These are phyloP conservation scores for Ceraceosorus guamensis DNA, from an alignment of 1,284 basidiomycete species.

Conservation along the genomic window DNA sequence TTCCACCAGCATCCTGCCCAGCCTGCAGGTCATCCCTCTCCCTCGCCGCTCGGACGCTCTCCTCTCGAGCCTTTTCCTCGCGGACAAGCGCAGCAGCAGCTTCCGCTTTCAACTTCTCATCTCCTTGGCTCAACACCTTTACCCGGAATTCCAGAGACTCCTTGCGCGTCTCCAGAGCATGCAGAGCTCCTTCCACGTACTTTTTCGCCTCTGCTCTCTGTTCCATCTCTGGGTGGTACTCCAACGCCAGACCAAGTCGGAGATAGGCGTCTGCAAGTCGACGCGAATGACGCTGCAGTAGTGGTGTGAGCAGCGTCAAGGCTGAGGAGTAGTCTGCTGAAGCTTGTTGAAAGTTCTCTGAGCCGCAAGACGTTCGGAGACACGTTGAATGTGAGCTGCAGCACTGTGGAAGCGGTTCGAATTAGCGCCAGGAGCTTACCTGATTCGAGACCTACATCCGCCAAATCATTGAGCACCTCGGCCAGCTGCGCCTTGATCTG, in stretches of 20 bases:
- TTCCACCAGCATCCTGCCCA: slow-evolving; percentile 2
- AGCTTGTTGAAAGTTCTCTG: slow-evolving; percentile 45
- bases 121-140: background rate
- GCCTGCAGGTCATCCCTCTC: background rate
- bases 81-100: slow-evolving; percentile 8
- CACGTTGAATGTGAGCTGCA: too few species aligned
- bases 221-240: slow-evolving; percentile 38
- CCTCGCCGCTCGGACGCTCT: background rate
- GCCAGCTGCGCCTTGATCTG: slow-evolving; percentile 34
- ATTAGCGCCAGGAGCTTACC: slow-evolving; percentile 11
- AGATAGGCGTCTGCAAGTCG: slow-evolving; percentile 43
- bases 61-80: slow-evolving; percentile 7
- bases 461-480: slow-evolving; percentile 45
- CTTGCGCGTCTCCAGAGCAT: slow-evolving; percentile 23
- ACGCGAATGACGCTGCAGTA: slow-evolving; percentile 36
- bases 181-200: slow-evolving; percentile 29
- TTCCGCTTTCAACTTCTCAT: background rate
- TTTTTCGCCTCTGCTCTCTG: slow-evolving; percentile 23
- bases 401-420: background rate
- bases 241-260: slow-evolving; percentile 42
- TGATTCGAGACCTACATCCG: slow-evolving; percentile 43
- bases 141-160: slow-evolving; percentile 22
- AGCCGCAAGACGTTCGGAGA: too few species aligned
- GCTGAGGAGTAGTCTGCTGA: slow-evolving; percentile 36
- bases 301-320: slow-evolving; percentile 26